Base-by-base conservation (phyloP, 805 yeast species). In the Maudiozyma saulgeensis region DNA sequence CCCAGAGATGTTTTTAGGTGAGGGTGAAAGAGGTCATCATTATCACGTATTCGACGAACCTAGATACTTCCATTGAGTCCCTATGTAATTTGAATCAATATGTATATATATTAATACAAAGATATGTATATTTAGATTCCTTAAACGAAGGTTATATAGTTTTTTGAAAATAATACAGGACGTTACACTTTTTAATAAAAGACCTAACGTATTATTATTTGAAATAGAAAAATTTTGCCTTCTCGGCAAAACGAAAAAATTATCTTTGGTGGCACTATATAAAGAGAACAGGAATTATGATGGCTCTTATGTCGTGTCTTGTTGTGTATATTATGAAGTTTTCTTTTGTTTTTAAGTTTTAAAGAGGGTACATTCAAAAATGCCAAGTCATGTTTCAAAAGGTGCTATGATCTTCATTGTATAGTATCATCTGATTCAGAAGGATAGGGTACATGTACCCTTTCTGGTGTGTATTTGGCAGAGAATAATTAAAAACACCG, bases 31-130 rank as follows among this genome's bases (percentile, higher is more conserved):
- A 55, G 98, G 91, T 1, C 99, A 93, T 66, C 74, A 80, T 55
- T 93, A 84, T 73, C 98, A 93, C 66, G 99, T 93, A 0, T 89
- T 93, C 67, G 93, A 88, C 56, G 93, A 85, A 66, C 99, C 99
- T 3, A 77, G 95, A 54, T 90, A 90, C 63, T 88, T 28, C 45
- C 34, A 37, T 16, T 45, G 23, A 7, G 16, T 19, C 16, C 4
- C n/a, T 18, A 15, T 35, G 4, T 15, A 35, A n/a, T 2, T 19
- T 7, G 16, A 18, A 39, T 18, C 8, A 11, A 39, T 18, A 39
- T 39, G 19, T 39, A 39, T 19, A 16, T 39, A 39, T n/a, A n/a
- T 3, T n/a, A n/a, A 39, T 18, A 39, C 16, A 19, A 18, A 38
- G 9, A 28, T 28, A 28, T 28, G 12, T 28, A 28, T 28, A 28